Conservation (phyloP, 1,284 basidiomycete species). For the Fomitiporia mediterranea region DNA sequence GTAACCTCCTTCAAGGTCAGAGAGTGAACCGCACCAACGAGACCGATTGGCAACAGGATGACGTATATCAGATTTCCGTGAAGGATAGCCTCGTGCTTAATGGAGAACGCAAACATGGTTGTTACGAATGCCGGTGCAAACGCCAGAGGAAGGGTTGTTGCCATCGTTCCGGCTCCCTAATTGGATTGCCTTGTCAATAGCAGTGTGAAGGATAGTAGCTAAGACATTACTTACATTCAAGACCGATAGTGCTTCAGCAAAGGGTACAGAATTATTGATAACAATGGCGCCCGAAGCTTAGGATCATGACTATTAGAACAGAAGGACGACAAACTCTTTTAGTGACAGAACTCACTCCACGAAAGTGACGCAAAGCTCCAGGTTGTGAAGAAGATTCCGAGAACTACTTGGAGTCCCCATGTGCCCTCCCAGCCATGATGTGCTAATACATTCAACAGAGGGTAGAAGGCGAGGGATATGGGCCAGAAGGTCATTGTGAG, state of each 20-base stretch:
- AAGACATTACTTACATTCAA: slow-evolving; percentile 19
- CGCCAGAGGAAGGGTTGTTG: slow-evolving; percentile 20
- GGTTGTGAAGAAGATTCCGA: slow-evolving; percentile 18
- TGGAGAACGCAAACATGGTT: slow-evolving; percentile 24
- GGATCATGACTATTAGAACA: not conserved
- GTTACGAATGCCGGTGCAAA: slow-evolving; percentile 23
- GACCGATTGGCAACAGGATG: slow-evolving; percentile 11
- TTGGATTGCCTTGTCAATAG: no score
- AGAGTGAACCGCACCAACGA: slow-evolving; percentile 18
- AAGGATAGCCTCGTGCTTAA: slow-evolving; percentile 14
- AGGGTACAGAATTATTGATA: slow-evolving; percentile 23
- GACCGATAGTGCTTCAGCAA: slow-evolving; percentile 21
- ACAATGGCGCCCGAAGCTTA: slow-evolving; percentile 18
- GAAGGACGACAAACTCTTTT: not conserved
- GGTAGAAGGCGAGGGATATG: slow-evolving; percentile 22
- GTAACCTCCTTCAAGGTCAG: slow-evolving; percentile 23
- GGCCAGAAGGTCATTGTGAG: slow-evolving; percentile 21
- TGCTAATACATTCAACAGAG: slow-evolving; percentile 23
- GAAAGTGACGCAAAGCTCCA: slow-evolving; percentile 17
- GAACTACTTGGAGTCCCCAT: slow-evolving; percentile 17
- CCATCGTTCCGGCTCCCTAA: slow-evolving; percentile 22
- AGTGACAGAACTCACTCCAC: slow-evolving; percentile 17
- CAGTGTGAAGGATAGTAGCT: not conserved
- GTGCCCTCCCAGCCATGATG: slow-evolving; percentile 13
- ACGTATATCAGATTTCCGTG: slow-evolving; percentile 17